Percentiles rank a stretch among this genome's conserved stretches.
Conservation (phyloP, 2,329 filamentous ascomycete genomes). For the Trichoderma sp. region DNA sequence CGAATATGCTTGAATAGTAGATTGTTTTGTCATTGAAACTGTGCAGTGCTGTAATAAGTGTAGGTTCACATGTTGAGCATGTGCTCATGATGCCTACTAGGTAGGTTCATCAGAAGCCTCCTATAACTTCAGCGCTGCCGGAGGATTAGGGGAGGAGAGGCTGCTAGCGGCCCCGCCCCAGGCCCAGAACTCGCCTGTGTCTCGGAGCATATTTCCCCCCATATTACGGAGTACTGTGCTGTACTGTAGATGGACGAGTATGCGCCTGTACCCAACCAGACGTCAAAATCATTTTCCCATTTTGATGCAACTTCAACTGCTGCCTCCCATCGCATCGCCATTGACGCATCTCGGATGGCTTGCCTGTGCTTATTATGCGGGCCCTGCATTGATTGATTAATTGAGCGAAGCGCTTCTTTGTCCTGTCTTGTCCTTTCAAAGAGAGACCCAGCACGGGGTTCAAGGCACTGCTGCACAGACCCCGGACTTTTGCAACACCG, state of each 20-base stretch:
- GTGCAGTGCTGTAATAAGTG: not conserved
- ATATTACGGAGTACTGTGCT: not conserved
- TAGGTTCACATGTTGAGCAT: not conserved
- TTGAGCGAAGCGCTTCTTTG: not conserved
- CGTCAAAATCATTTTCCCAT: not conserved
- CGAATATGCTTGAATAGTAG: not conserved
- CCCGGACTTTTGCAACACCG: not conserved
- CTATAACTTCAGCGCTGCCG: not conserved
- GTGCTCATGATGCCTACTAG: not conserved
- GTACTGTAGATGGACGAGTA: not conserved
- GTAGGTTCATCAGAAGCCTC: not conserved
- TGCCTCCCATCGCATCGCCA: not conserved
- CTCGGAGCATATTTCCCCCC: not conserved
- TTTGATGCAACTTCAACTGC: not conserved
- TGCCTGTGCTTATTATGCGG: not conserved
- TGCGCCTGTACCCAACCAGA: not conserved
- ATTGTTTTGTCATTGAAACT: not conserved
- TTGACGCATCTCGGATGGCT: not conserved
- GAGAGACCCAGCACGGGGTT: not conserved
- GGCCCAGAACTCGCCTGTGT: not conserved
- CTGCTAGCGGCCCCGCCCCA: not conserved
- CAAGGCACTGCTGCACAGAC: not conserved
- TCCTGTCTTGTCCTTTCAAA: not conserved
- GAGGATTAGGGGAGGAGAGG: not conserved
- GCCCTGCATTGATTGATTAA: not conserved